Conservation (phyloP, 441 rosid genomes). For the Francoa sonchifolia region DNA sequence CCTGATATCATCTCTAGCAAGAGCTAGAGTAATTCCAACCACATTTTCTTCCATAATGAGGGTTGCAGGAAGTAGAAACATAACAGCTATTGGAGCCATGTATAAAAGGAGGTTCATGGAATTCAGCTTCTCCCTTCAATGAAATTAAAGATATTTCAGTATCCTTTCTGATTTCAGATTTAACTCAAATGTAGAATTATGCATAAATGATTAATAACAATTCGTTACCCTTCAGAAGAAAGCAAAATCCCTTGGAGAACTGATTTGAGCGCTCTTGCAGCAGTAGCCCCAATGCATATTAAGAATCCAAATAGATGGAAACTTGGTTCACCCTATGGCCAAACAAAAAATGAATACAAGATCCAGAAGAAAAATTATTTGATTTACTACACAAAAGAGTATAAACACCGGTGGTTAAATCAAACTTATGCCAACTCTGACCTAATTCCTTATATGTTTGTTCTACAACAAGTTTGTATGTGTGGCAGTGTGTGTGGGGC, state of each 20-base stretch:
- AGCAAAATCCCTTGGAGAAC: constrained; percentile 90
- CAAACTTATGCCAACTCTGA: too few species aligned
- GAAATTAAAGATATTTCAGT: background rate
- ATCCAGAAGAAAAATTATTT: background rate
- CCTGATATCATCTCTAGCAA: constrained; percentile 13
- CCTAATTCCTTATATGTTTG: too few species aligned
- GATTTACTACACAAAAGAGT: background rate
- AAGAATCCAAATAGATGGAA: constrained; percentile 90
- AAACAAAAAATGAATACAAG: constrained; percentile 7
- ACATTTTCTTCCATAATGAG: constrained; percentile 16
- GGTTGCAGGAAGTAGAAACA: constrained; percentile 16
- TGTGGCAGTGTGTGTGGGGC: too few species aligned
- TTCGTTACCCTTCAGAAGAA: constrained; percentile 83
- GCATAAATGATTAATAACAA: background rate
- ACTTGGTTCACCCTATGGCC: constrained; percentile 74
- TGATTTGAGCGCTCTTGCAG: constrained; percentile 92
- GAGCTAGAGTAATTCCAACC: constrained; percentile 16
- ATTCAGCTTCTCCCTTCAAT: constrained; percentile 16
- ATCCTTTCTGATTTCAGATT: too few species aligned
- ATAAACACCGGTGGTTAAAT: background rate
- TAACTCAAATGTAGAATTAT: too few species aligned
- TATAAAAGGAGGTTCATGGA: constrained; percentile 17
- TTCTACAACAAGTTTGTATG: too few species aligned
- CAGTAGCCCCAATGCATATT: constrained; percentile 83
- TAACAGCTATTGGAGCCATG: constrained; percentile 18